A percentile compares a stretch with the other conserved stretches of the same genome.
These are phyloP conservation scores for Leccinum fibrillosum DNA, from an alignment of 768 basidiomycete species.

Conservation along the genomic window DNA sequence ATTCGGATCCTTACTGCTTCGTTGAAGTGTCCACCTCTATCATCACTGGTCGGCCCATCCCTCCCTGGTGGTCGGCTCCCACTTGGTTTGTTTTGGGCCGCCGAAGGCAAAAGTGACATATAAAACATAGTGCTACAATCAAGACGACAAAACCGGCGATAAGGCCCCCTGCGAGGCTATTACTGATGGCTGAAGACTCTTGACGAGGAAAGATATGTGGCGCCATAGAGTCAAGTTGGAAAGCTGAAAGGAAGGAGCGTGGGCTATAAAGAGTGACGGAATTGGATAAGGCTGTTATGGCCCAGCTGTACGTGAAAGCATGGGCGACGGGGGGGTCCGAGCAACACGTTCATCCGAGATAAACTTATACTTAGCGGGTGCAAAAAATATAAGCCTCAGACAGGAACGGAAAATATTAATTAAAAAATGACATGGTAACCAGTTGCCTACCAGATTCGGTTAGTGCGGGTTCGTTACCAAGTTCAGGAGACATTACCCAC, in stretches of 20 bases:
- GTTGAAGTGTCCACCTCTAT: slow-evolving; percentile 1
- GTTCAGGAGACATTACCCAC: neutral
- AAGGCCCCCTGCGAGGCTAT: slow-evolving; percentile 51
- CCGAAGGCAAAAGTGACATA: slow-evolving; percentile 36
- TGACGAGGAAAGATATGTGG: slow-evolving; percentile 12
- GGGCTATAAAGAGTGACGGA: slow-evolving; percentile 9
- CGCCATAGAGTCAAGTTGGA: slow-evolving; percentile 17
- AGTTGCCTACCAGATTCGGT: neutral
- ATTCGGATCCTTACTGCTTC: slow-evolving; percentile 11
- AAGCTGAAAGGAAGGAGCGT: neutral
- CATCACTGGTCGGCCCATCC: slow-evolving; percentile 5
- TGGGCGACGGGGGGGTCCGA: neutral
- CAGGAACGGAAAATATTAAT: neutral
- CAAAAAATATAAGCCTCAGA: neutral
- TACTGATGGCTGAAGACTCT: slow-evolving; percentile 14
- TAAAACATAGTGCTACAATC: slow-evolving; percentile 32
- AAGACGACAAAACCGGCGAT: slow-evolving; percentile 7
- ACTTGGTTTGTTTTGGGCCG: slow-evolving; percentile 39
- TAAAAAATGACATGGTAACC: slow-evolving; percentile 1
- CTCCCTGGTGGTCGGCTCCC: slow-evolving; percentile 32
- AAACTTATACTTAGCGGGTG: slow-evolving; percentile 7
- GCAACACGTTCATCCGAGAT: neutral
- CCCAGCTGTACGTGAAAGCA: neutral
- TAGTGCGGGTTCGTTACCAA: slow-evolving; percentile 10
- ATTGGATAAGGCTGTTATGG: neutral